A percentile compares a stretch with the other conserved stretches of the same genome.
phyloP scores from a whole-genome alignment of 805 yeast genomes.

The Candida tibetensis region DNA sequence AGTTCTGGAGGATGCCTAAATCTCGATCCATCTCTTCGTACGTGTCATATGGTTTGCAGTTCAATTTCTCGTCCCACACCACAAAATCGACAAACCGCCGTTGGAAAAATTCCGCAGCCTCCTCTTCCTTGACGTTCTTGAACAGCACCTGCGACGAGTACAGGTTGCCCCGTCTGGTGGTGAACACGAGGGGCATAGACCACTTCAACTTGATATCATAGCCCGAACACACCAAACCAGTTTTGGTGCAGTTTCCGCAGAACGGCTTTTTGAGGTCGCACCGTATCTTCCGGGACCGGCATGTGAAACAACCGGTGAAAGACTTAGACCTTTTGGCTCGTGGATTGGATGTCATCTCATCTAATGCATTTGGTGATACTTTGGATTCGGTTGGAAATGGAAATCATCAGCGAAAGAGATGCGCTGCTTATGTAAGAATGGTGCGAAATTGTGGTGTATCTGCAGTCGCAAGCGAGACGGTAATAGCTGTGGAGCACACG shows the following conservation, averaged over 20 bases:
- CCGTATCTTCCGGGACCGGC: conserved; percentile 74
- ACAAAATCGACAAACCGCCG: conserved; percentile 75
- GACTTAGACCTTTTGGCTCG: conserved; percentile 48
- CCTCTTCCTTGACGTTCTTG: conserved; percentile 13
- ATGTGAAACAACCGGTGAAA: conserved; percentile 86
- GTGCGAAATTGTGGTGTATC: no score
- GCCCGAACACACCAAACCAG: conserved; percentile 73
- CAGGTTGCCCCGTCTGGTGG: conserved; percentile 25
- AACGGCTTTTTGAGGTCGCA: conserved; percentile 73
- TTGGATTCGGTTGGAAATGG: conserved; percentile 3
- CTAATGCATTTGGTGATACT: not conserved
- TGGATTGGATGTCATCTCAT: not conserved
- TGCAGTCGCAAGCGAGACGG: no score
- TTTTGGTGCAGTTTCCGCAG: conserved; percentile 68
- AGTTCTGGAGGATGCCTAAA: conserved; percentile 52
- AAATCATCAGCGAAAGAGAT: conserved; percentile 5
- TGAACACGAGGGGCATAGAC: conserved; percentile 51
- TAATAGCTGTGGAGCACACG: no score
- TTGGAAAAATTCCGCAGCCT: conserved; percentile 50
- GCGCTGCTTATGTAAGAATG: not conserved
- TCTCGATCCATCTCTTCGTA: conserved; percentile 83
- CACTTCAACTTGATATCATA: conserved; percentile 79
- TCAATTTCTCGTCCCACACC: conserved; percentile 55
- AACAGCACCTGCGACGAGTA: conserved; percentile 31
- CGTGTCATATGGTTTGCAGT: conserved; percentile 50